Percentiles rank a stretch among this genome's conserved stretches.
These are phyloP conservation scores for Helminthosporium solani DNA, from an alignment of 2,329 filamentous ascomycete genomes.

Conservation along the genomic window DNA sequence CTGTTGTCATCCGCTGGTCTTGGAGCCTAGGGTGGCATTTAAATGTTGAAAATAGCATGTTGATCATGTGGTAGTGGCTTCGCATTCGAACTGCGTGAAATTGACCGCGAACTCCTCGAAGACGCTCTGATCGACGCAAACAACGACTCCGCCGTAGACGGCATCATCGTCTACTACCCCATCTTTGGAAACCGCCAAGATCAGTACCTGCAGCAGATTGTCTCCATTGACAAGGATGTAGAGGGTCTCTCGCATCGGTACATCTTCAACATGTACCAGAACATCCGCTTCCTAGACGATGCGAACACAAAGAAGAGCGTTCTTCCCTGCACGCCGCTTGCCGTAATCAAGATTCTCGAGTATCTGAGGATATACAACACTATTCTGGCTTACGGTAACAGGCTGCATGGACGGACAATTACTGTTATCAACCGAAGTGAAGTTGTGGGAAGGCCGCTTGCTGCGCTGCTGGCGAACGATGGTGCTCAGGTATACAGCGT, in stretches of 20 bases:
- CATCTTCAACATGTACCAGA: conserved; percentile 99
- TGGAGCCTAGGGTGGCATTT: no score
- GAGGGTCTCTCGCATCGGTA: conserved; percentile 92
- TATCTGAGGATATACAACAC: conserved; percentile 95
- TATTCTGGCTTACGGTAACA: conserved; percentile 87
- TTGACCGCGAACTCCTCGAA: conserved; percentile 86
- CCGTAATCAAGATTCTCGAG: conserved; percentile 95
- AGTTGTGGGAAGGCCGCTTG: conserved; percentile 89
- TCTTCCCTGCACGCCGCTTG: conserved; percentile 91
- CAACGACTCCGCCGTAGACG: conserved; percentile 72
- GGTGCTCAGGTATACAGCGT: conserved; percentile 94
- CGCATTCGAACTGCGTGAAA: conserved; percentile 78
- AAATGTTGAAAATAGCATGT: no score
- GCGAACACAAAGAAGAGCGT: conserved; percentile 82
- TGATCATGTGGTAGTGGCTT: conserved; percentile 67
- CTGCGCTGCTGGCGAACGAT: conserved; percentile 91
- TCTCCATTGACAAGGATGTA: conserved; percentile 87
- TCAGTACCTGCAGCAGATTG: conserved; percentile 93
- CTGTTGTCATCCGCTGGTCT: no score
- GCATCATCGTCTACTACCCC: conserved; percentile 97
- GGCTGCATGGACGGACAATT: conserved; percentile 88
- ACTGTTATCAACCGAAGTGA: conserved; percentile 96
- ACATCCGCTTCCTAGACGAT: conserved; percentile 89
- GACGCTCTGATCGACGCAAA: conserved; percentile 86
- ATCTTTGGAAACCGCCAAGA: conserved; percentile 92